Conservation (phyloP, 495 filamentous ascomycete genomes). For the Xylaria sp. region DNA sequence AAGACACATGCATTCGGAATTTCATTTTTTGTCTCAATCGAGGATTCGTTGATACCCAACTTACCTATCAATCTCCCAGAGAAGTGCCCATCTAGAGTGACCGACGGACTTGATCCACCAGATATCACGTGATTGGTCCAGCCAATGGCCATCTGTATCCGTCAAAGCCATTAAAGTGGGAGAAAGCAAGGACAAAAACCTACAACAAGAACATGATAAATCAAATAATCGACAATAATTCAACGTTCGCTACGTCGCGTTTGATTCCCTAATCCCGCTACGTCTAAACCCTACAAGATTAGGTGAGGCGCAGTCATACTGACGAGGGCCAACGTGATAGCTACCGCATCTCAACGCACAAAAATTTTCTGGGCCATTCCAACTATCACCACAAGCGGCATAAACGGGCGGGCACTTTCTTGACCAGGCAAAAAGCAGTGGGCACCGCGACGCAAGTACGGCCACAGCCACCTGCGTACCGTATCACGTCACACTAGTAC, state of each 20-base stretch:
- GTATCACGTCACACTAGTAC: neutral
- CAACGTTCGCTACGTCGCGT: neutral
- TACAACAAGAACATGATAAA: constrained; percentile 5
- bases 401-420: neutral
- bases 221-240: constrained; percentile 5
- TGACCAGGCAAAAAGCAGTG: neutral
- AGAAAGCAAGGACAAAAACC: neutral
- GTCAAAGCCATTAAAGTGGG: neutral
- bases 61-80: neutral
- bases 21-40: neutral
- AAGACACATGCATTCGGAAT: neutral
- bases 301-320: neutral
- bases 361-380: constrained; percentile 29
- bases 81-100: neutral
- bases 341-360: constrained; percentile 19
- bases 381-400: neutral
- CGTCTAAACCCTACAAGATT: neutral
- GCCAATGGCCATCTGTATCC: neutral
- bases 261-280: neutral
- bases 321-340: neutral
- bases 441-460: neutral
- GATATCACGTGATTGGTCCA: constrained; percentile 25
- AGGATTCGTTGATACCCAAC: neutral
- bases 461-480: neutral
- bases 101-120: neutral